phyloP scores from a whole-genome alignment of 1,284 basidiomycete genomes.

The Trichosporon ovoides region DNA sequence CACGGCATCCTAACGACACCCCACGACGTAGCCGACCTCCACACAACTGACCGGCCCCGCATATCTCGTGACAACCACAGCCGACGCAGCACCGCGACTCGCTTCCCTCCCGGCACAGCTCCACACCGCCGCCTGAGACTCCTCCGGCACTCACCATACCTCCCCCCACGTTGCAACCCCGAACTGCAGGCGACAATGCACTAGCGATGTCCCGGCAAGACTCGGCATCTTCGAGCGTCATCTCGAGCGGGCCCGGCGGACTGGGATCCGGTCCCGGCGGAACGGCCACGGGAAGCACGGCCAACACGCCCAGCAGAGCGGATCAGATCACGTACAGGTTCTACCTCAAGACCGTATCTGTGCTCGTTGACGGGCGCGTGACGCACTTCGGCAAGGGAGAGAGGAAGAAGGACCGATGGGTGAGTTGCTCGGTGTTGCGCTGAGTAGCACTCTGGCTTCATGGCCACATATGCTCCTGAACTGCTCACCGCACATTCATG shows the following conservation, averaged over 20 bases:
- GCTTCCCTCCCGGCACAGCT: too few species aligned
- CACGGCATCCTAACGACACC: too few species aligned
- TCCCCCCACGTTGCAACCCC: too few species aligned
- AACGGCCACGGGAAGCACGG: neutral
- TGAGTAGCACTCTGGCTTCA: too few species aligned
- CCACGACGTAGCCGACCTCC: too few species aligned
- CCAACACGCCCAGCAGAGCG: conserved; percentile 18
- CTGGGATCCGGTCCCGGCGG: neutral
- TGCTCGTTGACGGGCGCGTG: conserved; percentile 43
- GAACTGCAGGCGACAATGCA: neutral
- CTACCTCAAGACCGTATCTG: conserved; percentile 46
- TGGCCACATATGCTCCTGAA: too few species aligned
- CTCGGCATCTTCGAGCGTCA: conserved; percentile 4
- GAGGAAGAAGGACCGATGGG: conserved; percentile 47
- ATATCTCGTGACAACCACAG: too few species aligned
- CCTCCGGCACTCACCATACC: neutral
- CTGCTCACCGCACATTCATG: too few species aligned
- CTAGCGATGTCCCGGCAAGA: conserved; percentile 7
- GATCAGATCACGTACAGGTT: conserved; percentile 47
- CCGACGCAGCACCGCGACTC: too few species aligned
- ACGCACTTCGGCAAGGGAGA: conserved; percentile 38
- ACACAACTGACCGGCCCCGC: too few species aligned
- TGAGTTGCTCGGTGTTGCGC: too few species aligned
- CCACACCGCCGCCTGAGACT: neutral
- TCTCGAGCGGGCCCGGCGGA: neutral